Percentiles rank a stretch among this genome's conserved stretches.
Evolutionary conservation across 1,284 basidiomycete genomes (phyloP).

Genomic region (Golubevia pallescens): DNA sequence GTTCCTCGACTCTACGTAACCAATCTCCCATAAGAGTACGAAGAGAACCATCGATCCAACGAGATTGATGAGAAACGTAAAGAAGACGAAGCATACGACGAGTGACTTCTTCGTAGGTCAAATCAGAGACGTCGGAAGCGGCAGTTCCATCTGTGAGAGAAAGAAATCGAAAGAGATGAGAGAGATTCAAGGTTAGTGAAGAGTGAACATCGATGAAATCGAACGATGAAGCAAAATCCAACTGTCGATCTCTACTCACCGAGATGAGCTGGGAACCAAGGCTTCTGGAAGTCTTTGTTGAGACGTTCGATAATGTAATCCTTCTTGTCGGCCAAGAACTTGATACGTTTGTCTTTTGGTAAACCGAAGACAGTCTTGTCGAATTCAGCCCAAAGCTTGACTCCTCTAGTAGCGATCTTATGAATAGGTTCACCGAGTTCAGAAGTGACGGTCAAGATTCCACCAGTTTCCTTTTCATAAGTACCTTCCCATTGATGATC

Average conservation of each 20-base stretch:
- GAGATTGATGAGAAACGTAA: conserved; percentile 86
- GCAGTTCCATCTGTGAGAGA: conserved; percentile 69
- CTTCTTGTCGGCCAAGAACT: conserved; percentile 85
- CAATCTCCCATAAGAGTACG: conserved; percentile 96
- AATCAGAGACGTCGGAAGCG: conserved; percentile 81
- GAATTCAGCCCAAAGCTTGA: conserved; percentile 98
- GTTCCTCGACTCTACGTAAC: conserved; percentile 88
- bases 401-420: conserved; percentile 94
- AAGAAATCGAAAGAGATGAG: neutral
- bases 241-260: no score
- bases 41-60: conserved; percentile 93
- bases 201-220: no score
- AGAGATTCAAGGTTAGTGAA: neutral
- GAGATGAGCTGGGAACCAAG: conserved; percentile 58
- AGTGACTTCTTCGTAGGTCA: conserved; percentile 98
- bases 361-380: conserved; percentile 94
- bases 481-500: conserved; percentile 94
- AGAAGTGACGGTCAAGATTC: conserved; percentile 93
- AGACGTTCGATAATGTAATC: conserved; percentile 89
- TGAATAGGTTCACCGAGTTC: conserved; percentile 99
- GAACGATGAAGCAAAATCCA: no score
- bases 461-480: conserved; percentile 90
- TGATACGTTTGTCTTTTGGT: conserved; percentile 88
- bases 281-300: conserved; percentile 92
- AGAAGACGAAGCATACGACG: conserved; percentile 88